Evolutionary conservation across 495 filamentous ascomycete species (phyloP).

Genomic region (Tuber melanosporum): DNA sequence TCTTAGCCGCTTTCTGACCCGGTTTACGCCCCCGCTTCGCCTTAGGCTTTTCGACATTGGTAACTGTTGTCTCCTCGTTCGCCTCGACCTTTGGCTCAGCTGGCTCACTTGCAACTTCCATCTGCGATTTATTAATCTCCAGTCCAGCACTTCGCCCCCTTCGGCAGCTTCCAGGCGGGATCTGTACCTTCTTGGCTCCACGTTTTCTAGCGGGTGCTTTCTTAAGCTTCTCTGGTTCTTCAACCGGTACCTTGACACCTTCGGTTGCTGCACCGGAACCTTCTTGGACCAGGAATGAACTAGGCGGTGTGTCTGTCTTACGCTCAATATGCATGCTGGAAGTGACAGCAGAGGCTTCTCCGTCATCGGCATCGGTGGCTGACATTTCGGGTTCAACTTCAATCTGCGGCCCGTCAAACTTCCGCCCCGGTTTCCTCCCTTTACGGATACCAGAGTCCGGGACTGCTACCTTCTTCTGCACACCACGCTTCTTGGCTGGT

Average conservation of each 20-base stretch:
- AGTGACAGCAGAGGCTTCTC: neutral
- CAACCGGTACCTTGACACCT: neutral
- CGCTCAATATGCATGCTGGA: neutral
- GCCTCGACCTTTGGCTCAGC: neutral
- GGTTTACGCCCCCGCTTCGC: conserved; percentile 2
- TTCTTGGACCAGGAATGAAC: neutral
- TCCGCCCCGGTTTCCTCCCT: neutral
- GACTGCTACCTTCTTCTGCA: neutral
- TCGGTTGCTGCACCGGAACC: neutral
- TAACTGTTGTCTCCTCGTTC: neutral
- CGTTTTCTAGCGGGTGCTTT: neutral
- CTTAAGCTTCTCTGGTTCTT: neutral
- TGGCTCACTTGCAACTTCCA: neutral
- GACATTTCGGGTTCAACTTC: neutral
- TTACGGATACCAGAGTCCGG: neutral
- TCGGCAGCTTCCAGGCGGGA: neutral
- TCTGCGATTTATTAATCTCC: neutral
- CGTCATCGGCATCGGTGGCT: neutral
- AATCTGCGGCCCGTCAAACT: neutral
- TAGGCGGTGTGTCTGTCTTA: neutral
- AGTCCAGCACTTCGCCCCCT: conserved; percentile 3
- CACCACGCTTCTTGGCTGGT: neutral
- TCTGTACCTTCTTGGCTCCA: conserved; percentile 2
- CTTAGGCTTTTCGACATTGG: neutral
- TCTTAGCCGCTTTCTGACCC: neutral